Conservation (phyloP, 2,329 filamentous ascomycete species). For the Myriosclerotinia duriaeana region DNA sequence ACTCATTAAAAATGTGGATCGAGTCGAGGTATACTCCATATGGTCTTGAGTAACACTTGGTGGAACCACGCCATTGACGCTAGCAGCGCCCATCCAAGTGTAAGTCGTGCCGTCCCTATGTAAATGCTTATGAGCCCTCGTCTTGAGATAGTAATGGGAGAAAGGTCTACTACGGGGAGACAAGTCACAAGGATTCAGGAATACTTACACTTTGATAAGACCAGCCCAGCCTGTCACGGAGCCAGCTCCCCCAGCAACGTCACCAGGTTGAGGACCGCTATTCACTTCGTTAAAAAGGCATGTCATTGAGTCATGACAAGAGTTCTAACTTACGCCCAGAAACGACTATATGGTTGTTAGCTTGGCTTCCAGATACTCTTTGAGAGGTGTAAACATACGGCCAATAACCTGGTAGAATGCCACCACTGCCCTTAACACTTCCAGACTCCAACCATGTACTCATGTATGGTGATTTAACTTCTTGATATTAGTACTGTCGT, state of each 20-base stretch:
- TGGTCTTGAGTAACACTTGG: slow-evolving; percentile 58
- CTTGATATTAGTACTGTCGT: background rate
- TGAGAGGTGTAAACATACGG: slow-evolving; percentile 27
- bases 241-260: slow-evolving; percentile 44
- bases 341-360: slow-evolving; percentile 33
- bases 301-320: background rate
- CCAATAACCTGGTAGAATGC: slow-evolving; percentile 59
- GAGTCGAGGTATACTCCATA: slow-evolving; percentile 70
- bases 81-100: slow-evolving; percentile 66
- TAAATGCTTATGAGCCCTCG: background rate
- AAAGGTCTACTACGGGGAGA: background rate
- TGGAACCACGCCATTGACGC: slow-evolving; percentile 43
- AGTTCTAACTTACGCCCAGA: slow-evolving; percentile 35
- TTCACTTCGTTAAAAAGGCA: background rate
- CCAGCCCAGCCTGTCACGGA: slow-evolving; percentile 66
- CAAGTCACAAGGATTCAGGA: background rate
- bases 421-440: slow-evolving; percentile 60
- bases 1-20: slow-evolving; percentile 67
- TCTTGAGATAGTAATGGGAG: too few relatives aligned
- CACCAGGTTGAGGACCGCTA: slow-evolving; percentile 35
- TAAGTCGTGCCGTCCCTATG: slow-evolving; percentile 55
- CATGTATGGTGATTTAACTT: slow-evolving; percentile 68
- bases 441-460: slow-evolving; percentile 70
- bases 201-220: slow-evolving; percentile 57
- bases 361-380: background rate